These are phyloP conservation scores for Arabidopsis thaliana DNA, from an alignment of 345 rosid species.

Conservation along the genomic window DNA sequence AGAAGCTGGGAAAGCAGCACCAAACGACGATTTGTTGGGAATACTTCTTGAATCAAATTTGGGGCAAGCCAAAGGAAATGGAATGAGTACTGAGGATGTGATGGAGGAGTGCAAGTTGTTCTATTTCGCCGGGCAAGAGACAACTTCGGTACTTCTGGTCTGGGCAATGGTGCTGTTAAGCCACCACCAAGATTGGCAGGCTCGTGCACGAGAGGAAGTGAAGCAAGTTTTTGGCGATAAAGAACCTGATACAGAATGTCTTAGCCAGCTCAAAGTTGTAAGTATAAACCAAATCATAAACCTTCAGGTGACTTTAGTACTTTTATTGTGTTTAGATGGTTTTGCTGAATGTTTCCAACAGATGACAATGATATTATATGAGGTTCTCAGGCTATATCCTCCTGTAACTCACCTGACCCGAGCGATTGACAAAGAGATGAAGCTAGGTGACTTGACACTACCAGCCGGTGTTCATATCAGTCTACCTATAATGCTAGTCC, in stretches of 20 bases:
- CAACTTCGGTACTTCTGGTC: conserved; percentile 31
- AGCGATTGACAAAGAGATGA: conserved; percentile 45
- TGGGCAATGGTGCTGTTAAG: conserved; percentile 64
- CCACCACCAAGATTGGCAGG: conserved; percentile 61
- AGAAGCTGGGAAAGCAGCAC: conserved; percentile 31
- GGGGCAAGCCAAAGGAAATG: conserved; percentile 30
- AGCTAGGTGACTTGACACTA: conserved; percentile 50
- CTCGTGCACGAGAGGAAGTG: conserved; percentile 60
- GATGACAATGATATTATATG: conserved; percentile 44
- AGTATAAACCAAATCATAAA: neutral
- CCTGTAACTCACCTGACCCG: conserved; percentile 10
- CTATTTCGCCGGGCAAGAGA: conserved; percentile 29
- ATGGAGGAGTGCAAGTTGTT: conserved; percentile 58
- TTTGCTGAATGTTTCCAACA: neutral
- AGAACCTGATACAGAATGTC: conserved; percentile 37
- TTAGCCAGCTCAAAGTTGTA: conserved; percentile 31
- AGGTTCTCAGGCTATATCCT: conserved; percentile 45
- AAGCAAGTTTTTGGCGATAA: conserved; percentile 49
- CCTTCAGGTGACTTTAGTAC: neutral
- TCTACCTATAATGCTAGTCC: conserved; percentile 45
- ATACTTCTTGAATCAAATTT: conserved; percentile 30
- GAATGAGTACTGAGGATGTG: conserved; percentile 53
- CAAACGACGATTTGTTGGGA: neutral
- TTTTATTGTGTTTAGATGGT: too few relatives aligned
- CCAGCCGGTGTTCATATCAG: conserved; percentile 43